A percentile compares a stretch with the other conserved stretches of the same genome.
phyloP scores from a whole-genome alignment of 148 eudicot genomes.

The Beta vulgaris region DNA sequence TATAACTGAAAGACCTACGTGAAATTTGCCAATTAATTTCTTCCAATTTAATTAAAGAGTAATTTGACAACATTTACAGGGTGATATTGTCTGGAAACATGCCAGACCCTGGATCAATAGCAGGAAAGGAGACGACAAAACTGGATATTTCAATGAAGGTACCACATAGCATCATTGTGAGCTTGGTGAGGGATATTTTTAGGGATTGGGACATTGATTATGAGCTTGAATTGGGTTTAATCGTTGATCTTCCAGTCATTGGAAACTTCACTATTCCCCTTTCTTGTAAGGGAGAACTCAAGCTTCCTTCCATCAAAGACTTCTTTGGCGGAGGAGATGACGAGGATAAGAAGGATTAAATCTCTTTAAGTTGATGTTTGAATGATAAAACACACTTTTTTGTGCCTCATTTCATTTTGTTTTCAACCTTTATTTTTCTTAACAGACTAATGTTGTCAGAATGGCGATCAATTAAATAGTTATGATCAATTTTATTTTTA shows the following conservation, averaged over 20 bases:
- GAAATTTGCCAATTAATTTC: too few species aligned
- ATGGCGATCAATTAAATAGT: too few species aligned
- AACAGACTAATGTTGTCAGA: too few species aligned
- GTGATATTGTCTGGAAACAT: conserved; percentile 30
- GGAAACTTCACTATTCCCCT: conserved; percentile 37
- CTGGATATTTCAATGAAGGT: conserved; percentile 33
- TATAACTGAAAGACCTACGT: too few species aligned
- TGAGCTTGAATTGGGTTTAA: conserved; percentile 26
- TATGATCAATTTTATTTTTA: too few species aligned
- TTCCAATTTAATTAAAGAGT: not conserved
- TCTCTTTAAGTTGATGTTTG: not conserved
- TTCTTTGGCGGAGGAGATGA: conserved; percentile 21
- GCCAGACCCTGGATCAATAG: conserved; percentile 31
- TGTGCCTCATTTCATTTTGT: not conserved
- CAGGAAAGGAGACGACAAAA: conserved; percentile 23
- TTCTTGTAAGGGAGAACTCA: conserved; percentile 26
- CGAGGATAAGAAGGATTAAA: conserved; percentile 17
- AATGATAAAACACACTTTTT: not conserved
- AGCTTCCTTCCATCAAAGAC: conserved; percentile 34
- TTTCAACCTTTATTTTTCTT: not conserved
- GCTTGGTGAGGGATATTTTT: conserved; percentile 29
- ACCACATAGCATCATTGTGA: conserved; percentile 33
- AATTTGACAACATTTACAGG: conserved; percentile 2
- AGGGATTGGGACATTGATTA: conserved; percentile 41
- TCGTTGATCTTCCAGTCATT: conserved; percentile 34